Evolutionary conservation across 176 grass and related monocot species (phyloP), one percentile per base, ranked within the genome.

Genomic region (Guadua angustifolia): DNA sequence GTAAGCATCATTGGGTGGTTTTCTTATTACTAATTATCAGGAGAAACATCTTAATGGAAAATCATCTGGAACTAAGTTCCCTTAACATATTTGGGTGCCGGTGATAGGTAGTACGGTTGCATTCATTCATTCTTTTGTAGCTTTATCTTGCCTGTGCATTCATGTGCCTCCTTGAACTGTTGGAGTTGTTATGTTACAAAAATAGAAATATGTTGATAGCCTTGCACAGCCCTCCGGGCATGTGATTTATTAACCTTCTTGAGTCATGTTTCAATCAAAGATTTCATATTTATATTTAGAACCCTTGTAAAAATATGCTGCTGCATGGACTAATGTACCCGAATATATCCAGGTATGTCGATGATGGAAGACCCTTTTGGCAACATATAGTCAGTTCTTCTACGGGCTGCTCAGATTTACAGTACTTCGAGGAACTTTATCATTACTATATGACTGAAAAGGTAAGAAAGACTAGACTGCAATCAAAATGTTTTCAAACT

Each of bases 401-500:
- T 29, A 99, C 96, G 18, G 93, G 93, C 1, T 99, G 96, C 70
- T 95, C 96, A 59, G 88, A 99, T 90, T 79, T 77, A 38, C 83
- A 92, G 49, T 99, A 99, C 66, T 99, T 99, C 69, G 96, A 99
- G 88, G 96, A 99, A 81, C 78, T 99, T 67, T 99, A 99, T 82
- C 77, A 92, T 15, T 95, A 99, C 77, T 95, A 99, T 60, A 92
- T 81, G 35, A 99, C 96, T 60, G 91, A 92, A 80, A 95, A 95
- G 96, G 96, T 99, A 52, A 80, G 58, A 74, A 66, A 52, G 12
- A 71, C 14, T 71, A 52, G 12, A 71, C 14, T 25, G 43, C 40
- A 77, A 22, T 50, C 8, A 24, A 15, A 66, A 73, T 57, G 4
- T 14, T 33, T 66, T 49, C 10, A 63, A 79, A n/a, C 67, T 42